Conservation (phyloP, 192 early-diverging fungal genomes). For the Rhizophagus prolifer region DNA sequence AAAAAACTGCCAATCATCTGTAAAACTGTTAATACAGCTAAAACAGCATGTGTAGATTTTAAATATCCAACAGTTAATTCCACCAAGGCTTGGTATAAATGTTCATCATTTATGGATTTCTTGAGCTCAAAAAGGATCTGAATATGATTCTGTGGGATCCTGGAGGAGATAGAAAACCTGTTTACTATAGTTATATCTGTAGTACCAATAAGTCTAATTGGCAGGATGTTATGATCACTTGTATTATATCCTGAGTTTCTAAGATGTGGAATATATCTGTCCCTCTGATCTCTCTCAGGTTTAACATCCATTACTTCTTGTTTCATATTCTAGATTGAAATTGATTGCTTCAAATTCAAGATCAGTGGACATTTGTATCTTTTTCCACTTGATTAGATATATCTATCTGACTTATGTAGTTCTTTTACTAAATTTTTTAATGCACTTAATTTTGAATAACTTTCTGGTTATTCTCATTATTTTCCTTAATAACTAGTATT, state of each 20-base stretch:
- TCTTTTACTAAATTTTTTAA: background rate
- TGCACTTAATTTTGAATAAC: background rate
- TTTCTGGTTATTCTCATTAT: background rate
- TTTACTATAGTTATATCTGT: background rate
- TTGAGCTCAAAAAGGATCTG: slow-evolving; percentile 2
- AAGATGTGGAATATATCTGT: background rate
- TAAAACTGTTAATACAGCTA: background rate
- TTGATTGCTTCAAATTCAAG: background rate
- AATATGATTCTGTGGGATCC: background rate
- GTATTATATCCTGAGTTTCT: background rate
- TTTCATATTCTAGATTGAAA: background rate
- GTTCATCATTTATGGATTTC: background rate
- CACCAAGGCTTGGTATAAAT: background rate
- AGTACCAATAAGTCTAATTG: background rate
- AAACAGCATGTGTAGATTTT: slow-evolving; percentile 1
- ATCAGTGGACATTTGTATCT: background rate
- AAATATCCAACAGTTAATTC: background rate
- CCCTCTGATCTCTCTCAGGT: background rate
- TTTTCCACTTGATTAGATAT: background rate
- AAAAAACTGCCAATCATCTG: background rate
- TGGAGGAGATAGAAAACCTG: background rate
- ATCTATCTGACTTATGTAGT: background rate
- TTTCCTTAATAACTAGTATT: background rate
- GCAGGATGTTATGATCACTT: background rate
- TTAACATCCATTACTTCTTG: background rate